These are phyloP conservation scores for Phytopythium boreale DNA, from an alignment of 352 stramenopile genomes.

Conservation along the genomic window DNA sequence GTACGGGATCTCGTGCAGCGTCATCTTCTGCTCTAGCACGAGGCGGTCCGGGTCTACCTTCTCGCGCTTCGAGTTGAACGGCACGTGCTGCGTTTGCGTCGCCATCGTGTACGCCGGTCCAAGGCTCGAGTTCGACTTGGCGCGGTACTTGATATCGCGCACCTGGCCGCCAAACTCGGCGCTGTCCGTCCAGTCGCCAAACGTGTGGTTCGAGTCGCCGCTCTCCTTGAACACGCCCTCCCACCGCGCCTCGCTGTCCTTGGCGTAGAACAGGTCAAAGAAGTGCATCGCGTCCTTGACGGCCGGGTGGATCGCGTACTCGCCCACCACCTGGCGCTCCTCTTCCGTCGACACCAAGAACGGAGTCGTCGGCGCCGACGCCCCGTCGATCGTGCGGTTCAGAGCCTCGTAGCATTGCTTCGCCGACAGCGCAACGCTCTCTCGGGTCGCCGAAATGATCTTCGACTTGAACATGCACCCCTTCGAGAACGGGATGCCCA, in stretches of 20 bases:
- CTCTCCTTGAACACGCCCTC: conserved; percentile 49
- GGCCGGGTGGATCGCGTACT: conserved; percentile 54
- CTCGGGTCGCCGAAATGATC: conserved; percentile 78
- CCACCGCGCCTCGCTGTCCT: conserved; percentile 49
- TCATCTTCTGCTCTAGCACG: conserved; percentile 59
- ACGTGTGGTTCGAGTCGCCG: conserved; percentile 60
- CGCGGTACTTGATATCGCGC: conserved; percentile 71
- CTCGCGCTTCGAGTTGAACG: conserved; percentile 31
- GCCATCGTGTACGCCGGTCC: conserved; percentile 62
- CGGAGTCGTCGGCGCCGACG: conserved; percentile 28
- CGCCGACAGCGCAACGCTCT: conserved; percentile 50
- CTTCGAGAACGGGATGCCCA: conserved; percentile 85
- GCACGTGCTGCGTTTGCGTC: conserved; percentile 49
- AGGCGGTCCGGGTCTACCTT: conserved; percentile 40
- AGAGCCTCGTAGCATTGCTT: conserved; percentile 61
- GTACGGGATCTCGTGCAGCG: conserved; percentile 76
- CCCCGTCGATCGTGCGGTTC: conserved; percentile 38
- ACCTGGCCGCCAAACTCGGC: conserved; percentile 55
- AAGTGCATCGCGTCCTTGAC: conserved; percentile 58
- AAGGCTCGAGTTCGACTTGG: conserved; percentile 68
- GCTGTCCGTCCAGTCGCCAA: conserved; percentile 58
- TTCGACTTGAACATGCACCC: conserved; percentile 90
- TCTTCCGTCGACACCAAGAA: conserved; percentile 73
- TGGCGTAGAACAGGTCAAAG: conserved; percentile 72
- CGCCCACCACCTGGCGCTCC: conserved; percentile 61